Percentiles rank a stretch among this genome's conserved stretches.
These are phyloP conservation scores for Penicillium salamii DNA, from an alignment of 495 filamentous ascomycete genomes.

Conservation along the genomic window DNA sequence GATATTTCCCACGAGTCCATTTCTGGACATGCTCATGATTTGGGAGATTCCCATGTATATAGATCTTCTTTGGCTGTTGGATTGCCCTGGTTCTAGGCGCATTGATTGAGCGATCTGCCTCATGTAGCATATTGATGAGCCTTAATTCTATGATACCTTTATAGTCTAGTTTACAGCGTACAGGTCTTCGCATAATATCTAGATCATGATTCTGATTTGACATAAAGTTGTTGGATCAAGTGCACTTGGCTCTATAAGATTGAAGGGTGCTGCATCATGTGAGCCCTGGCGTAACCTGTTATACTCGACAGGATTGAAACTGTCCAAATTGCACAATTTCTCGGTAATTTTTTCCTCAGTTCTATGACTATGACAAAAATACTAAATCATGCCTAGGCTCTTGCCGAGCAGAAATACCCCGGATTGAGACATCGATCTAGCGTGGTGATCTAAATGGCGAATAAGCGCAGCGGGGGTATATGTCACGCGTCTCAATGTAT, in stretches of 20 bases:
- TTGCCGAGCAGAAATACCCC: too few species aligned
- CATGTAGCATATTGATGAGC: conserved; percentile 36
- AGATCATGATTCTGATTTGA: neutral
- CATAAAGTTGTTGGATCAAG: too few species aligned
- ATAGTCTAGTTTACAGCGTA: conserved; percentile 15
- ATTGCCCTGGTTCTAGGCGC: conserved; percentile 23
- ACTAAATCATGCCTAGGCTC: too few species aligned
- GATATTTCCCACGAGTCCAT: conserved; percentile 10
- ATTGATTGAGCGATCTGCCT: conserved; percentile 28
- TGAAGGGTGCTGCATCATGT: too few species aligned
- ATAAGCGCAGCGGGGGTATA: neutral
- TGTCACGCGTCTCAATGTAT: conserved; percentile 2
- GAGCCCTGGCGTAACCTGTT: too few species aligned
- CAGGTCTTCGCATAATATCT: too few species aligned
- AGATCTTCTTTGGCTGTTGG: conserved; percentile 28
- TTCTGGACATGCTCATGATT: conserved; percentile 25
- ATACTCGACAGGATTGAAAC: too few species aligned
- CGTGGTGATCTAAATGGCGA: neutral
- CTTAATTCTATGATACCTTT: conserved; percentile 32
- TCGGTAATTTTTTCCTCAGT: too few species aligned
- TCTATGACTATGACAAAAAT: too few species aligned
- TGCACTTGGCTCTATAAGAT: too few species aligned
- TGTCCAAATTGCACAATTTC: too few species aligned
- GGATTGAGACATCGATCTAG: too few species aligned
- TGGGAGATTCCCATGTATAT: conserved; percentile 27